These are phyloP conservation scores for Stenocarpella maydis DNA, from an alignment of 2,329 filamentous ascomycete genomes.

Conservation along the genomic window DNA sequence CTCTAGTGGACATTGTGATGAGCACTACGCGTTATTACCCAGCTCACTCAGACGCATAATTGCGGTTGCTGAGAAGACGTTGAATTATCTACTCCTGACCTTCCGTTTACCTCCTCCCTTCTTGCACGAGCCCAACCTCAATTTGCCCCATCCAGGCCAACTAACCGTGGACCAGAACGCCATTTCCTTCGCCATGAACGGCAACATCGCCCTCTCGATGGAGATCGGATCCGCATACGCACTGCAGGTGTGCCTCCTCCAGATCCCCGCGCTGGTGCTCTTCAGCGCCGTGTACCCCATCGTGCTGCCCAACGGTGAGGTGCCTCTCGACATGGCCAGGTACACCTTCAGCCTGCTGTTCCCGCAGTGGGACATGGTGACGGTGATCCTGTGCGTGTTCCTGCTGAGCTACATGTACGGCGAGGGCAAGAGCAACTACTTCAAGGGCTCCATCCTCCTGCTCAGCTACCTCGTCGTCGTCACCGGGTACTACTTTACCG, in stretches of 20 bases:
- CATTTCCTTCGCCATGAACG: conserved; percentile 99
- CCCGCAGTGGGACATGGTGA: conserved; percentile 99
- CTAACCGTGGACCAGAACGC: conserved; percentile 70
- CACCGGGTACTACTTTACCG: conserved; percentile 88
- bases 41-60: conserved; percentile 34
- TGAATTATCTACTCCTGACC: conserved; percentile 34
- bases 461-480: conserved; percentile 93
- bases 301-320: conserved; percentile 43
- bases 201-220: conserved; percentile 98
- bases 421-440: conserved; percentile 99
- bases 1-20: conserved; percentile 27
- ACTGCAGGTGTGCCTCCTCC: conserved; percentile 91
- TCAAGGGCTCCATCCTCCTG: conserved; percentile 96
- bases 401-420: conserved; percentile 97
- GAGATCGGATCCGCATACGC: conserved; percentile 98
- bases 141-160: background rate
- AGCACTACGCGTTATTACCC: conserved; percentile 36
- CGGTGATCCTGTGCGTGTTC: conserved; percentile 94
- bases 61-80: conserved; percentile 23
- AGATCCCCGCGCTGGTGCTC: conserved; percentile 90
- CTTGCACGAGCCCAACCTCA: background rate
- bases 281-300: conserved; percentile 81
- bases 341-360: conserved; percentile 90
- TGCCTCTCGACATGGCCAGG: conserved; percentile 53
- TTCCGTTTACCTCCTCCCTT: background rate